These are phyloP conservation scores for Nothophaeocryptopus gaeumannii DNA, from an alignment of 2,329 filamentous ascomycete species.

Conservation along the genomic window DNA sequence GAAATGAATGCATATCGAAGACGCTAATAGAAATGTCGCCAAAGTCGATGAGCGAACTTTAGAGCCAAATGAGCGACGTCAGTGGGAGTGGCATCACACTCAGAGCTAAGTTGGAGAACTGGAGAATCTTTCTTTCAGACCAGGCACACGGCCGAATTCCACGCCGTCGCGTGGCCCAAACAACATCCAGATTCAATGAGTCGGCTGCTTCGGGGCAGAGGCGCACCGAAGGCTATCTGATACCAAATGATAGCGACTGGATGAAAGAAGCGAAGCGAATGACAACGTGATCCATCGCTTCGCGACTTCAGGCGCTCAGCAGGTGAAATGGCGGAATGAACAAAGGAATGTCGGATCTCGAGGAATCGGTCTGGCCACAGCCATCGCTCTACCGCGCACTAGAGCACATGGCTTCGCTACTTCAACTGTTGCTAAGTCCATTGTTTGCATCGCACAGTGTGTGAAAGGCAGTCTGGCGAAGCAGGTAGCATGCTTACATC, in stretches of 20 bases:
- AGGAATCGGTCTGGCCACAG: too few relatives aligned
- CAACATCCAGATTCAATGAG: conserved; percentile 3
- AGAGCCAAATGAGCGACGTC: conserved; percentile 1
- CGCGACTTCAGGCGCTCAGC: neutral
- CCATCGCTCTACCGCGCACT: too few relatives aligned
- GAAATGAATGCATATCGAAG: conserved; percentile 15
- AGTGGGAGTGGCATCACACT: neutral
- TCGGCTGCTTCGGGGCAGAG: neutral
- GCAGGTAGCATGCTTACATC: too few relatives aligned
- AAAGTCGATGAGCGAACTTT: neutral
- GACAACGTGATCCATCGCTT: neutral
- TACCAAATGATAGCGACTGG: neutral
- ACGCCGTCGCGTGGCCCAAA: conserved; percentile 12
- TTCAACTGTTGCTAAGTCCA: too few relatives aligned
- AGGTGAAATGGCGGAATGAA: conserved; percentile 10
- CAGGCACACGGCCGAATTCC: conserved; percentile 9
- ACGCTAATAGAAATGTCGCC: neutral
- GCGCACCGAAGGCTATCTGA: neutral
- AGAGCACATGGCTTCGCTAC: too few relatives aligned
- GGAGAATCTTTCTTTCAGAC: neutral
- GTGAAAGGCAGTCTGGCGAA: too few relatives aligned
- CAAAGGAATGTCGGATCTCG: conserved; percentile 5
- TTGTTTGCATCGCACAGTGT: too few relatives aligned
- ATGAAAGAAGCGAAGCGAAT: conserved; percentile 3
- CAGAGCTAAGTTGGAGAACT: neutral